Evolutionary conservation across 306 rosid genomes (phyloP).

Genomic region (Luffa acutangula): DNA sequence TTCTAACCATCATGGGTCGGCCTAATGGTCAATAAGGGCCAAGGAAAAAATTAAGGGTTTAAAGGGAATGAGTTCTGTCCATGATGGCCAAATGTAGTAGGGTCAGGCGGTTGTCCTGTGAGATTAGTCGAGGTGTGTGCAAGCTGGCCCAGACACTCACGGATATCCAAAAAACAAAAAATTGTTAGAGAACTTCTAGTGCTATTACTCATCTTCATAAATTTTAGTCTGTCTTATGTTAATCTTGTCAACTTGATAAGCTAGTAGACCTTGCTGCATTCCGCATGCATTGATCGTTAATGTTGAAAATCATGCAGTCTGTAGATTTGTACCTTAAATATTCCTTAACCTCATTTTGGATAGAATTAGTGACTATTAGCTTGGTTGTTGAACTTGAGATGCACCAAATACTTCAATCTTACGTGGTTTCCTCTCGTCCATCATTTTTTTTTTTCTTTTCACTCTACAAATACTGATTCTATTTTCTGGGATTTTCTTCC

Average conservation of each 20-base stretch:
- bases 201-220: not conserved
- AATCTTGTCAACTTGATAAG: not conserved
- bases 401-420: not conserved
- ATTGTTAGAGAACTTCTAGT: not conserved
- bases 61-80: no score
- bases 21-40: no score
- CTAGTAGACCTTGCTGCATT: not conserved
- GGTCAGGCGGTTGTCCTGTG: no score
- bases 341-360: not conserved
- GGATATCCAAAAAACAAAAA: no score
- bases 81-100: no score
- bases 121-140: no score
- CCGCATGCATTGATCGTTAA: not conserved
- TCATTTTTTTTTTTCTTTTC: not conserved
- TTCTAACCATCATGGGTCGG: no score
- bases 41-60: no score
- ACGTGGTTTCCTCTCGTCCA: not conserved
- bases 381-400: not conserved
- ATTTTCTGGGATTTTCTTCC: conserved; percentile 10
- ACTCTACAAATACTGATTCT: not conserved
- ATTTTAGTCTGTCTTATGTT: not conserved
- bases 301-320: not conserved
- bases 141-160: no score
- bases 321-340: not conserved
- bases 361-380: not conserved